Percentiles rank a stretch among this genome's conserved stretches.
phyloP scores from a whole-genome alignment of 441 rosid species.

The Brassica hybrid region DNA sequence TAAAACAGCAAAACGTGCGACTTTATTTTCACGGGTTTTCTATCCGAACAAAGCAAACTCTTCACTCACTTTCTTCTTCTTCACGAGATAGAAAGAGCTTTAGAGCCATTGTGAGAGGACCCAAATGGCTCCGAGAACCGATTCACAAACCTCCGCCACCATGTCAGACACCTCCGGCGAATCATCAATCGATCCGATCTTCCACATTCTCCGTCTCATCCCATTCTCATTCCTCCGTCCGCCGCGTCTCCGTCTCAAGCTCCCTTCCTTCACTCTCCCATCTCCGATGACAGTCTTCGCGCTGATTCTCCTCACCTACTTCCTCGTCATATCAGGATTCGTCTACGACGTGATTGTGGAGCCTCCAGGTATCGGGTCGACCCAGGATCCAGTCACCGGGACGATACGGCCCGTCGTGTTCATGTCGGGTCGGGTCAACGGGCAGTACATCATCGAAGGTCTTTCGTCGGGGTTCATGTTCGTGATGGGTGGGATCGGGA shows the following conservation, averaged over 20 bases:
- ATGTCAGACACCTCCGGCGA: constrained; percentile 23
- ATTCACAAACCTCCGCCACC: constrained; percentile 39
- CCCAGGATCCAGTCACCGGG: constrained; percentile 83
- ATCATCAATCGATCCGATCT: constrained; percentile 67
- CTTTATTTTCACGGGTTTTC: neutral
- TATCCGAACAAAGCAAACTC: too few relatives aligned
- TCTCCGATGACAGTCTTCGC: constrained; percentile 86
- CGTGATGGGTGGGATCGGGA: constrained; percentile 83
- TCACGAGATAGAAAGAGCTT: too few relatives aligned
- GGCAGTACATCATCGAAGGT: constrained; percentile 96
- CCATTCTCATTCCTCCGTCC: constrained; percentile 77
- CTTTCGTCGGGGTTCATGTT: constrained; percentile 92
- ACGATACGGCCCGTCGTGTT: constrained; percentile 86
- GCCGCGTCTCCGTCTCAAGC: constrained; percentile 87
- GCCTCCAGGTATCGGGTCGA: constrained; percentile 96
- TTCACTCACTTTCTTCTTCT: too few relatives aligned
- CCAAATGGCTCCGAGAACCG: constrained; percentile 49
- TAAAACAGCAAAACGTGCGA: neutral
- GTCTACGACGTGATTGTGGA: constrained; percentile 92
- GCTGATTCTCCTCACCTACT: constrained; percentile 84
- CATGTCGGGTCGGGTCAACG: constrained; percentile 85
- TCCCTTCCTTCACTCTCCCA: constrained; percentile 80
- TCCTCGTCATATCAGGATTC: constrained; percentile 88
- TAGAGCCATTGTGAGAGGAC: too few relatives aligned
- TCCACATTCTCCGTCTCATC: constrained; percentile 59